Conservation (phyloP, 1,284 basidiomycete genomes). For the Naganishia cerealis region DNA sequence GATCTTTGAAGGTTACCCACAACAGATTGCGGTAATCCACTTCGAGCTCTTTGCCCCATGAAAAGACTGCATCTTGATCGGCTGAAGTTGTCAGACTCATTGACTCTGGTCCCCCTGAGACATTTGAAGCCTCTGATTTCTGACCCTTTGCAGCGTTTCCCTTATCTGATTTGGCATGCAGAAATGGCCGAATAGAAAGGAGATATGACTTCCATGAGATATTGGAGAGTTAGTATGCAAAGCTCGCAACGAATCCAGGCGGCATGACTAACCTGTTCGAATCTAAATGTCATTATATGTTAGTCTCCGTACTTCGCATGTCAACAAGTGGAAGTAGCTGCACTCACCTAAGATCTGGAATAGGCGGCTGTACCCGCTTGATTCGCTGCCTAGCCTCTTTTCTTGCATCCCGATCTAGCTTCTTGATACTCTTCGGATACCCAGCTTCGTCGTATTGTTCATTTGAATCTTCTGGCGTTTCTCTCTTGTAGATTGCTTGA, state of each 20-base stretch:
- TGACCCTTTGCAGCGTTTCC: slow-evolving; percentile 4
- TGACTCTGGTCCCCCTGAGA: slow-evolving; percentile 32
- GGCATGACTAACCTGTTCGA: slow-evolving; percentile 48
- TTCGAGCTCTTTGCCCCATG: slow-evolving; percentile 46
- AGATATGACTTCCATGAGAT: slow-evolving; percentile 44
- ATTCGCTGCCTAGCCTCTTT: slow-evolving; percentile 46
- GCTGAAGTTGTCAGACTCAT: slow-evolving; percentile 38
- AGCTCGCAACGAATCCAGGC: not conserved
- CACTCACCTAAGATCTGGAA: slow-evolving; percentile 48
- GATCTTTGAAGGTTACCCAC: slow-evolving; percentile 52
- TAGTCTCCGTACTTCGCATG: not conserved
- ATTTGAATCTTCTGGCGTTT: slow-evolving; percentile 19
- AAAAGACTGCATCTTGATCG: slow-evolving; percentile 46
- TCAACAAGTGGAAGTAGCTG: not conserved
- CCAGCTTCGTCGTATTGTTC: slow-evolving; percentile 33
- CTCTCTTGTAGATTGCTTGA: slow-evolving; percentile 42
- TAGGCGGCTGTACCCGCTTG: slow-evolving; percentile 45
- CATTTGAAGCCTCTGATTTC: slow-evolving; percentile 1
- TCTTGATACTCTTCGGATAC: slow-evolving; percentile 32
- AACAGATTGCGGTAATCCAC: slow-evolving; percentile 46
- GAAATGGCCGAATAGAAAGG: slow-evolving; percentile 46
- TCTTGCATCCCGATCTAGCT: slow-evolving; percentile 35
- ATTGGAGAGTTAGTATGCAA: not conserved
- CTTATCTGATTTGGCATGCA: slow-evolving; percentile 38
- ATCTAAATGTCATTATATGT: slow-evolving; percentile 34